Base-by-base conservation (phyloP, 164 flowering plant species). In the Vitis labrusca region DNA sequence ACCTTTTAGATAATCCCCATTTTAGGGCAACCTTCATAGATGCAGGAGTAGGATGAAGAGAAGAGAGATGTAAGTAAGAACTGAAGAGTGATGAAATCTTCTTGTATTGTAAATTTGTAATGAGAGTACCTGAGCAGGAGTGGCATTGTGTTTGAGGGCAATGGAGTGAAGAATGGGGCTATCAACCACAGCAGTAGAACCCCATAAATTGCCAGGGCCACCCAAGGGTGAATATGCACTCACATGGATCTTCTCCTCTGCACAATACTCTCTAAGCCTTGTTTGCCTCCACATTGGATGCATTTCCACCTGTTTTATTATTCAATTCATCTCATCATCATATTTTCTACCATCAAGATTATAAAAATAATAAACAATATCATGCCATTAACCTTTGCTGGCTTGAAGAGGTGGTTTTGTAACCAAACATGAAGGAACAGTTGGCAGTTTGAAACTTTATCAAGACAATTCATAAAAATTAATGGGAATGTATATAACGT, bases 181-280 rank as follows among this genome's bases (percentile, higher is more conserved):
- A 0, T 85, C 85, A 13, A 92, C 76, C 72, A 92, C 93, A 59
- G 83, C 84, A 6, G 78, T 86, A 57, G 93, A 76, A 62, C 95
- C 94, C 95, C 95, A 92, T 8, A 72, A 17, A 63, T 68, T 90
- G 8, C 92, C 90, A 15, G 92, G 90, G 2, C 79, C 95, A 1
- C 95, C 97, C 14, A 92, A 82, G 2, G 93, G 91, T 54, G 91
- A 85, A 73, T 92, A 90, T 5, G 92, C 97, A 49, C 92, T 92
- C 10, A 92, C 85, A 59, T 89, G 91, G 73, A 92, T 87, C 10
- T 79, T 82, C 66, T 84, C 61, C 11, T 82, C 88, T 1, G 64
- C 75, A 76, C 97, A 92, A 1, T 79, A 74, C 70, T 84, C 79
- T 69, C 95, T 79, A 0, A 90, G 84, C 80, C 80, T 90, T n/a